Conservation (phyloP, 768 basidiomycete species). For the Chalciporus pseudorubinellus region DNA sequence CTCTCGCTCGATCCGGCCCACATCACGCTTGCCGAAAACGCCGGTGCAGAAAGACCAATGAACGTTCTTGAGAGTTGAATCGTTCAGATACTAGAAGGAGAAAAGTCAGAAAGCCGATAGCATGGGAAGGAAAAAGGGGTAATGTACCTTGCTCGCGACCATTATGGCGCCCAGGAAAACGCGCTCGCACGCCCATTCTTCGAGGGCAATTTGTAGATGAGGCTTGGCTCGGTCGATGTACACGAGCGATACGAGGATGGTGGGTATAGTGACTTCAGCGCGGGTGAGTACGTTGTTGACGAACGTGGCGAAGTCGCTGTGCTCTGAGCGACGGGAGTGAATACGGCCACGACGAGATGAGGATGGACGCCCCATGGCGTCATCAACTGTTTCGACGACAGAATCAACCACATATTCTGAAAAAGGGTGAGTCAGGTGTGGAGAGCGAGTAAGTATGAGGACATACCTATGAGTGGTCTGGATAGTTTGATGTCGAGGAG, state of each 20-base stretch:
- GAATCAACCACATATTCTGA: conserved; percentile 71
- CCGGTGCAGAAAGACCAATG: conserved; percentile 88
- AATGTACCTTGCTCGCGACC: conserved; percentile 72
- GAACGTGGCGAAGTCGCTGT: conserved; percentile 60
- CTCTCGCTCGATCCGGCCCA: conserved; percentile 79
- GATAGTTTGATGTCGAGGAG: conserved; percentile 66
- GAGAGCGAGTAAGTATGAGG: not conserved
- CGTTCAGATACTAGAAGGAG: conserved; percentile 67
- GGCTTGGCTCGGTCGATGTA: conserved; percentile 78
- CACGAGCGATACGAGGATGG: conserved; percentile 66
- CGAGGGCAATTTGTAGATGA: conserved; percentile 75
- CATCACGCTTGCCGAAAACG: conserved; percentile 78
- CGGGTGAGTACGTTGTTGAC: conserved; percentile 65
- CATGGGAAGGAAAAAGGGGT: conserved; percentile 19
- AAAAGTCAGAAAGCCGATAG: not conserved
- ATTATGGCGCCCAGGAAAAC: conserved; percentile 92
- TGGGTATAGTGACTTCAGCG: conserved; percentile 70
- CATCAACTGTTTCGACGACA: conserved; percentile 72
- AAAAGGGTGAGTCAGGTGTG: not conserved
- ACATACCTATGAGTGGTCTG: conserved; percentile 62
- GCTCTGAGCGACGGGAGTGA: conserved; percentile 46
- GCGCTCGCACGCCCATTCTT: conserved; percentile 85
- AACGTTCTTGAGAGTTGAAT: conserved; percentile 86
- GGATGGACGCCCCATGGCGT: conserved; percentile 66
- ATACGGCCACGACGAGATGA: conserved; percentile 52